Percentiles rank a stretch among this genome's conserved stretches.
Evolutionary conservation across 352 stramenopile species (phyloP).

Genomic region (Phytopythium boreale): DNA sequence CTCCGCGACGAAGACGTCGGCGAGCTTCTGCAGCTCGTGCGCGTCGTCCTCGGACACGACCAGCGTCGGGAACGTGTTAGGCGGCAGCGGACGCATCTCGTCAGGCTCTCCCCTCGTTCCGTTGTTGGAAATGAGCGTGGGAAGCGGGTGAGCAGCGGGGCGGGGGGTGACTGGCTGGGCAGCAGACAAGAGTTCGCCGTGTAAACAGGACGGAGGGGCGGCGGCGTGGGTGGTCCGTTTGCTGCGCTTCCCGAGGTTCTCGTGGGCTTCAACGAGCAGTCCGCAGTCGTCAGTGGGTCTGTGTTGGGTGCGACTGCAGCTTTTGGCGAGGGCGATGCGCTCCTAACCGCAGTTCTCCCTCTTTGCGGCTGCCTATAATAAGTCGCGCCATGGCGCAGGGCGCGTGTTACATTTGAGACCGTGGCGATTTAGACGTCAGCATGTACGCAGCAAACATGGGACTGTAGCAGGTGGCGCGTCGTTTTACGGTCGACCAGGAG

Average conservation of each 20-base stretch:
- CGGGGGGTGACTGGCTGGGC: too few species aligned
- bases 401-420: neutral
- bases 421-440: neutral
- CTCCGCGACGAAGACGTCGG: slow-evolving; percentile 26
- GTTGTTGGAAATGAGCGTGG: neutral
- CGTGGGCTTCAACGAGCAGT: neutral
- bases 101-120: neutral
- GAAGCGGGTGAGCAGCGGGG: too few species aligned
- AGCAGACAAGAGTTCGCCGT: neutral
- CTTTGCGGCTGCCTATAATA: too few species aligned
- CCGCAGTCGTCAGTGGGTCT: neutral
- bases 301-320: neutral
- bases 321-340: too few species aligned
- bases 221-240: neutral
- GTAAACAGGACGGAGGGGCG: neutral
- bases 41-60: slow-evolving; percentile 29
- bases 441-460: too few species aligned
- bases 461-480: neutral
- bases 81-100: slow-evolving; percentile 14
- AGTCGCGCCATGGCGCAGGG: too few species aligned
- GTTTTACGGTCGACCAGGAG: neutral
- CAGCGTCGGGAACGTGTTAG: slow-evolving; percentile 32
- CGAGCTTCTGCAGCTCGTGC: slow-evolving; percentile 20
- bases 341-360: too few species aligned
- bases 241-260: too few species aligned